A percentile compares a stretch with the other conserved stretches of the same genome.
Conservation (phyloP, 441 rosid species). For the Arabidopsis lyrata region DNA sequence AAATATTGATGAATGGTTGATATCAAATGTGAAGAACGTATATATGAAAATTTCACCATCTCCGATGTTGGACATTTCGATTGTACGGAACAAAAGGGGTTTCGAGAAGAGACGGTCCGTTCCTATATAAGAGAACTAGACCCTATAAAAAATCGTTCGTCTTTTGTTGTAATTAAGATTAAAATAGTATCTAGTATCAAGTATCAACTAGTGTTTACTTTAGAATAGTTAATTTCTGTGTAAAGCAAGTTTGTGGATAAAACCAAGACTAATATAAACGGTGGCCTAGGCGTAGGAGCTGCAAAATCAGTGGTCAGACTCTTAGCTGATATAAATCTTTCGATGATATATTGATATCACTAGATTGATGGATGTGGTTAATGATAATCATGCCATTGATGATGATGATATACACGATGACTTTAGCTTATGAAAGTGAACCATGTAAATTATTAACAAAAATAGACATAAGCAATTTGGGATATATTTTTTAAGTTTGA, state of each 20-base stretch:
- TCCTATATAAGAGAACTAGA: slow-evolving; percentile 20
- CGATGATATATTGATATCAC: neutral
- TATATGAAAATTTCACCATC: too few relatives aligned
- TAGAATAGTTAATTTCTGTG: slow-evolving; percentile 26
- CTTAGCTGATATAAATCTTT: slow-evolving; percentile 1
- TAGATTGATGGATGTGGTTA: neutral
- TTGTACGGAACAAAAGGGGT: slow-evolving; percentile 34
- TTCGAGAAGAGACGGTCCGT: slow-evolving; percentile 31
- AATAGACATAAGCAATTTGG: neutral
- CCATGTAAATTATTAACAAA: neutral
- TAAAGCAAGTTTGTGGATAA: slow-evolving; percentile 39
- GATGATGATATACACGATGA: neutral
- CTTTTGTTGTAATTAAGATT: slow-evolving; percentile 16
- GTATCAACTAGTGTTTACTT: neutral
- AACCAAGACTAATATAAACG: slow-evolving; percentile 26
- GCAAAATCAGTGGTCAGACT: slow-evolving; percentile 10
- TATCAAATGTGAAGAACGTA: neutral
- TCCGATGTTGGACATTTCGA: slow-evolving; percentile 20
- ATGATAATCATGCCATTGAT: slow-evolving; percentile 12
- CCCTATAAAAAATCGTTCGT: slow-evolving; percentile 8
- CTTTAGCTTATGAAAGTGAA: neutral
- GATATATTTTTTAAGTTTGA: too few relatives aligned
- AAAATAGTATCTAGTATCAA: slow-evolving; percentile 8
- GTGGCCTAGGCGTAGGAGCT: slow-evolving; percentile 27
- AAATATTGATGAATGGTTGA: neutral